A percentile compares a stretch with the other conserved stretches of the same genome.
Evolutionary conservation across 345 rosid genomes (phyloP).

Genomic region (Eucalyptus marginata): DNA sequence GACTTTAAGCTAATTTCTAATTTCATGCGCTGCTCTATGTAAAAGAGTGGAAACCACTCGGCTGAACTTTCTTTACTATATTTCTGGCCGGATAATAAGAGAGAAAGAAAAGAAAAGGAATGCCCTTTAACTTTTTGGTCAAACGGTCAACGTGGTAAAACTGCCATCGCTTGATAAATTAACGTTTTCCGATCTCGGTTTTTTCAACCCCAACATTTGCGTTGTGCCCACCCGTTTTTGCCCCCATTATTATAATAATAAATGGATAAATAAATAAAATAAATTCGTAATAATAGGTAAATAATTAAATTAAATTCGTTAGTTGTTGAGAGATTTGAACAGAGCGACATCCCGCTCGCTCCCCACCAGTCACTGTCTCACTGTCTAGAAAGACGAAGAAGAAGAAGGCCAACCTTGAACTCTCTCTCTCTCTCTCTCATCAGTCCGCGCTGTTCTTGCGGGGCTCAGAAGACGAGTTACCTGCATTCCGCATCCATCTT

Average conservation of each 20-base stretch:
- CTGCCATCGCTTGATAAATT: not conserved
- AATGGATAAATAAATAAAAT: not conserved
- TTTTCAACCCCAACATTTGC: not conserved
- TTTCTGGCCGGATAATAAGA: not conserved
- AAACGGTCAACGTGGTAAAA: not conserved
- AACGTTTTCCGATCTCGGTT: not conserved
- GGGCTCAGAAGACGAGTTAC: not conserved
- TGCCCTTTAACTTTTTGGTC: not conserved
- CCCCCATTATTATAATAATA: not conserved
- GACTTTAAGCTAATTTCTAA: not conserved
- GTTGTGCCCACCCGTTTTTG: not conserved
- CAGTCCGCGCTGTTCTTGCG: not conserved
- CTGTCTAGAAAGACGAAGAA: not conserved
- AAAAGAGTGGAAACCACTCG: not conserved
- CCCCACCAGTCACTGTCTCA: not conserved
- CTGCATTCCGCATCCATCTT: not conserved
- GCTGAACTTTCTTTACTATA: not conserved
- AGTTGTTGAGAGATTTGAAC: not conserved
- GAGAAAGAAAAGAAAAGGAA: not conserved
- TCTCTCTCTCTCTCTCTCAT: not conserved
- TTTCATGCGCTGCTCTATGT: not conserved
- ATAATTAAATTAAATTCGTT: not conserved
- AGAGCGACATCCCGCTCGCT: not conserved
- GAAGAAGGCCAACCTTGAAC: not conserved
- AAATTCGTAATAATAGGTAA: not conserved